These are phyloP conservation scores for Cutaneotrichosporon arboriforme DNA, from an alignment of 1,284 basidiomycete species.

Conservation along the genomic window DNA sequence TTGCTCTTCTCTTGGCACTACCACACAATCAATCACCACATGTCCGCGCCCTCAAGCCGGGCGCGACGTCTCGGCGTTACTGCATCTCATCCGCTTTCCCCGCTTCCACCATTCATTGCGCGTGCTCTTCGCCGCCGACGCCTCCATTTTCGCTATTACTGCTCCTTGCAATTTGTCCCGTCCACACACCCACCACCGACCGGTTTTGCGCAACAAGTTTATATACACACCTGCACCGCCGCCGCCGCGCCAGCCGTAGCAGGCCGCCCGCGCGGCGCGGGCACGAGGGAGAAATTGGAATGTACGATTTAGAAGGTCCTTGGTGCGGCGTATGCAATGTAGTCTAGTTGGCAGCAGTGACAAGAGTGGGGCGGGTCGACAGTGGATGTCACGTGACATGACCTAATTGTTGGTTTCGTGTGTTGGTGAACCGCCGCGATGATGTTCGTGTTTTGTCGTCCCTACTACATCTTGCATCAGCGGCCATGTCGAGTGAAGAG, in stretches of 20 bases:
- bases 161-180: constrained; percentile 1
- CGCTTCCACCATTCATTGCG: not conserved
- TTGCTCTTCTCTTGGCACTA: constrained; percentile 1
- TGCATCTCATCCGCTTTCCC: constrained; percentile 11
- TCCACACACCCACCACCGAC: not conserved
- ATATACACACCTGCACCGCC: not conserved
- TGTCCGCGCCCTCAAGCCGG: no score
- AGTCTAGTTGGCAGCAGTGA: not conserved
- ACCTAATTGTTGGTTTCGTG: not conserved
- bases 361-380: not conserved
- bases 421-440: no score
- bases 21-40: not conserved
- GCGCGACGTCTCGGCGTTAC: constrained; percentile 8
- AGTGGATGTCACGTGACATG: not conserved
- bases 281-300: constrained; percentile 1
- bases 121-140: not conserved
- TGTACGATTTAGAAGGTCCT: constrained; percentile 4
- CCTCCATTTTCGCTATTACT: not conserved
- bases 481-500: constrained; percentile 12
- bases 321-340: not conserved
- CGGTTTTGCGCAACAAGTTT: not conserved
- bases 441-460: no score
- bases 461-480: no score
- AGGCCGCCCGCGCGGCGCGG: not conserved
- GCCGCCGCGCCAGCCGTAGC: not conserved